Percentiles rank a stretch among this genome's conserved stretches.
phyloP scores from a whole-genome alignment of 306 rosid species.

The Trichosanthes cucumerina region DNA sequence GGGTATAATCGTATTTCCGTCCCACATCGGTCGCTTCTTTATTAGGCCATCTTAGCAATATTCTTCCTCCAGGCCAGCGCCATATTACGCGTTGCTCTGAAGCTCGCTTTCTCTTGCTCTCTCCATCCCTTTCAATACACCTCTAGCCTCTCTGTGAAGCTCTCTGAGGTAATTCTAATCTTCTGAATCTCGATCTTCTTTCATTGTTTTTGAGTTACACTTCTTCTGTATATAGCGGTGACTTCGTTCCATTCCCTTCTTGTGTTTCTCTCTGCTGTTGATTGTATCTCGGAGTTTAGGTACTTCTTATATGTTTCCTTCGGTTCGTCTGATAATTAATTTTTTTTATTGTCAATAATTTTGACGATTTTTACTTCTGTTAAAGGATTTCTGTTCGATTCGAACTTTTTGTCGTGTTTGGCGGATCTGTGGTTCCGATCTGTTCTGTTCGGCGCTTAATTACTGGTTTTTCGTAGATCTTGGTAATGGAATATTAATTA shows the following conservation, averaged over 20 bases:
- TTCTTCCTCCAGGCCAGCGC: background rate
- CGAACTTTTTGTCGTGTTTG: background rate
- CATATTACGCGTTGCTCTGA: constrained; percentile 3
- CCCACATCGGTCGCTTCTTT: background rate
- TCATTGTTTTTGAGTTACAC: background rate
- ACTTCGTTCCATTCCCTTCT: background rate
- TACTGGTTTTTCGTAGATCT: background rate
- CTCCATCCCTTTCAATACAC: background rate
- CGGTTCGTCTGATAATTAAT: background rate
- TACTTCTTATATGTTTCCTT: background rate
- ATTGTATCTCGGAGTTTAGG: no score
- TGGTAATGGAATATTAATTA: background rate
- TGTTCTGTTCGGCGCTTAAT: background rate
- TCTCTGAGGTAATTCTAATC: background rate
- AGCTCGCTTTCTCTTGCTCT: background rate
- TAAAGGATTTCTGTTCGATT: constrained; percentile 5
- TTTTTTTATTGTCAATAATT: background rate
- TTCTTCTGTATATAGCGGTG: background rate
- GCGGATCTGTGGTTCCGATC: constrained; percentile 9
- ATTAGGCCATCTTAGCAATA: background rate
- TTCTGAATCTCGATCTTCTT: constrained; percentile 4
- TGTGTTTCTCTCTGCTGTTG: background rate
- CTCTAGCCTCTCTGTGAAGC: background rate
- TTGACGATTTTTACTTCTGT: background rate
- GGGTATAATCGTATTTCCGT: constrained; percentile 3